Evolutionary conservation across 139 green algal genomes (phyloP), one percentile per base, ranked within the genome.

Genomic region (Volvox africanus): DNA sequence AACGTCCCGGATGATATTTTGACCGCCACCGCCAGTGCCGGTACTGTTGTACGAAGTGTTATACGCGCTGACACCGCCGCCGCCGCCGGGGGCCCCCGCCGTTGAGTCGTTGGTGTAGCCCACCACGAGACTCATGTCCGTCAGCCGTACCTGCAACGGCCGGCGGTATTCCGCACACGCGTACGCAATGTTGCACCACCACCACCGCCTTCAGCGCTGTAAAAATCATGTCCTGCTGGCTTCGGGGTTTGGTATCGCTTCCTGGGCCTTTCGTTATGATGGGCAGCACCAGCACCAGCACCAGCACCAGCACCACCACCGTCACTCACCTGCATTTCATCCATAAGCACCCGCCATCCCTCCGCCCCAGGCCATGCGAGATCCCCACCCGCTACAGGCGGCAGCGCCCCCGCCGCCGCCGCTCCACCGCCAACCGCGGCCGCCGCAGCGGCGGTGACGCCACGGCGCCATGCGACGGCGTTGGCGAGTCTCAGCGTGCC

Each of bases 1-100:
- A 80, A 94, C 88, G 65, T 95, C 90, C 0, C 93, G 82, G 80
- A 99, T 94, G 36, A 99, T 71, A 92, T 97, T 98, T 76, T 87
- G 19, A 32, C 65, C 65, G 65, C 65, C 65, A 28, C 65, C 65
- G 65, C 21, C 65, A 9, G 21, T 16, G 65, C 65, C 24, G 65
- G 65, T 28, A 12, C 9, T 12, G 65, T 12, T 12, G 65, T 28
- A 24, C 6, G 65, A 6, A 26, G 65, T 28, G 65, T 12, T 12
- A 9, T 55, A 55, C 44, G 44, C 44, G 44, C 95, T 95, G 76
- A 81, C 37, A n/a, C n/a, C n/a, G n/a, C 11, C 12, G 24, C 33
- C 20, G 33, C 20, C 68, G 3, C 2, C 33, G 61, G 61, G 32
- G 22, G 24, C 11, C n/a, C 18, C 55, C 62, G 61, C 61, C 82